A percentile compares a stretch with the other conserved stretches of the same genome.
phyloP scores from a whole-genome alignment of 345 rosid species.

The Rubroshorea leprosula region DNA sequence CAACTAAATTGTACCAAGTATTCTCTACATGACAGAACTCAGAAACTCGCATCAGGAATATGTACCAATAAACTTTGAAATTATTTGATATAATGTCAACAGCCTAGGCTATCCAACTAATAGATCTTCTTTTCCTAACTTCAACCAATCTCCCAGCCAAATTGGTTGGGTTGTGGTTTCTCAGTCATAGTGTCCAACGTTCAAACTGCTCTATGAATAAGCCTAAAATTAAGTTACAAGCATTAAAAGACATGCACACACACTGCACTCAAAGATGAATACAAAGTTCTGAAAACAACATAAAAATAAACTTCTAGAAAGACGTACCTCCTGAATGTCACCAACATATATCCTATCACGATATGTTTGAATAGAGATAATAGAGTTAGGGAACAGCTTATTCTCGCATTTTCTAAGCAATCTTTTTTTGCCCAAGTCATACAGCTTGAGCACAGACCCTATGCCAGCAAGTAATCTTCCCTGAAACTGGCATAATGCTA shows the following conservation, averaged over 20 bases:
- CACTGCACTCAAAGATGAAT: not conserved
- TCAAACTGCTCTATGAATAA: not conserved
- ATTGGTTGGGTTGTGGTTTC: no score
- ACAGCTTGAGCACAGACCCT: conserved; percentile 80
- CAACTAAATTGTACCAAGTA: no score
- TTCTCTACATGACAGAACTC: no score
- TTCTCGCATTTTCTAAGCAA: conserved; percentile 94
- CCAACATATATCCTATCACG: conserved; percentile 95
- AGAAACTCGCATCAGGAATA: no score
- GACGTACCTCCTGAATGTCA: conserved; percentile 83
- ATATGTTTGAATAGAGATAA: conserved; percentile 69
- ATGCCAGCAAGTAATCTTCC: conserved; percentile 92
- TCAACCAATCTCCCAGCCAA: no score
- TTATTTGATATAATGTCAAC: no score
- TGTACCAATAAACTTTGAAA: no score
- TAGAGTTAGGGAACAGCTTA: conserved; percentile 86
- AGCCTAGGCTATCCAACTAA: no score
- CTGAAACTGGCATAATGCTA: conserved; percentile 88
- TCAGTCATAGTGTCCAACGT: no score
- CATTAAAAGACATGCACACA: not conserved
- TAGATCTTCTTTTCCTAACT: no score
- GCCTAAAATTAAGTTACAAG: not conserved
- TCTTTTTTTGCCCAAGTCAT: conserved; percentile 88
- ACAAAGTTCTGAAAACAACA: not conserved
- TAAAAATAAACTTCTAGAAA: not conserved